Percentiles rank a stretch among this genome's conserved stretches.
Conservation (phyloP, 1,284 basidiomycete genomes). For the Rugosomyces carneus region DNA sequence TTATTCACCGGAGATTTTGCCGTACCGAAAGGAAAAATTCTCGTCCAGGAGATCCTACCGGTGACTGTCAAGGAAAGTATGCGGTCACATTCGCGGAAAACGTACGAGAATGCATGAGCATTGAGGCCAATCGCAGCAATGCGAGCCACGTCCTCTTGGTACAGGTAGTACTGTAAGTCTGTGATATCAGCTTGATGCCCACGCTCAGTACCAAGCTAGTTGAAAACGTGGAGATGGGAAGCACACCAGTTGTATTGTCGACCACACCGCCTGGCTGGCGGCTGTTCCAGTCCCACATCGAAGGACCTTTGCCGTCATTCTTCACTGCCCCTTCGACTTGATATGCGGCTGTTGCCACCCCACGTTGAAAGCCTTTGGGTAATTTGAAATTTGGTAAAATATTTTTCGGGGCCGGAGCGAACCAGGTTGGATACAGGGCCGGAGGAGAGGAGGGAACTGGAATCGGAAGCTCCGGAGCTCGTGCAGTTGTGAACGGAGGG, state of each 20-base stretch:
- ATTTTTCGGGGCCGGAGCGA: slow-evolving; percentile 33
- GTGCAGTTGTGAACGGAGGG: slow-evolving; percentile 41
- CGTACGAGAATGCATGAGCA: slow-evolving; percentile 44
- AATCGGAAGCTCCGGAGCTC: slow-evolving; percentile 31
- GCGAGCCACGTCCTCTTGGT: slow-evolving; percentile 42
- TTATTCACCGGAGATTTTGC: slow-evolving; percentile 42
- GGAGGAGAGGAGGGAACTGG: slow-evolving; percentile 38
- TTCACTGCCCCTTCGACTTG: slow-evolving; percentile 45
- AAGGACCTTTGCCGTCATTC: slow-evolving; percentile 42
- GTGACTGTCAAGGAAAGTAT: neutral
- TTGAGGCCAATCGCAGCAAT: slow-evolving; percentile 41
- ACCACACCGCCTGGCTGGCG: slow-evolving; percentile 33
- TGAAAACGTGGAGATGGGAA: neutral
- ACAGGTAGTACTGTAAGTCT: slow-evolving; percentile 42
- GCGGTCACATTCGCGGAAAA: neutral
- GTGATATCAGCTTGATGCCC: slow-evolving; percentile 33
- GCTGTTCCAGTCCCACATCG: slow-evolving; percentile 44
- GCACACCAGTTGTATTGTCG: slow-evolving; percentile 36
- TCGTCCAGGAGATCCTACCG: slow-evolving; percentile 39
- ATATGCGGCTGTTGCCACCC: slow-evolving; percentile 42
- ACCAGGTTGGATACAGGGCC: slow-evolving; percentile 39
- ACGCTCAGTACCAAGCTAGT: neutral
- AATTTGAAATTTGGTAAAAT: slow-evolving; percentile 36
- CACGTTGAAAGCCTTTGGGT: slow-evolving; percentile 38
- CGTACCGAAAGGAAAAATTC: slow-evolving; percentile 43